These are phyloP conservation scores for Parietaria judaica DNA, from an alignment of 306 rosid genomes.

Conservation along the genomic window DNA sequence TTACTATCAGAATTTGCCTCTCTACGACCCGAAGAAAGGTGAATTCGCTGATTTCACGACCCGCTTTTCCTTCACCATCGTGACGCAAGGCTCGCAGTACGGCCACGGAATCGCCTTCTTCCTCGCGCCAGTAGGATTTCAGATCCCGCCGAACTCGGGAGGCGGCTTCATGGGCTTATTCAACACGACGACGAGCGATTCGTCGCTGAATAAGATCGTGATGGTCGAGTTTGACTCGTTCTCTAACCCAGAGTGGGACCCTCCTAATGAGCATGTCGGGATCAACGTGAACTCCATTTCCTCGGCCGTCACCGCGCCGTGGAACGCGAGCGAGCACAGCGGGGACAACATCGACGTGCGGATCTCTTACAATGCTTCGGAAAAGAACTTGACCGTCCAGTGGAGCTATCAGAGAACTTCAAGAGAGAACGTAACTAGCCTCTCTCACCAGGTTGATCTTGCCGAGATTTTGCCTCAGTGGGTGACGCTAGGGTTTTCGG, in stretches of 20 bases:
- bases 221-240: slow-evolving; percentile 10
- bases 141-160: slow-evolving; percentile 5
- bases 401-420: neutral
- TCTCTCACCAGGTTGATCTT: slow-evolving; percentile 1
- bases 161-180: slow-evolving; percentile 11
- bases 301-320: slow-evolving; percentile 1
- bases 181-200: slow-evolving; percentile 6
- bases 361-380: slow-evolving; percentile 5
- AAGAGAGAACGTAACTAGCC: neutral
- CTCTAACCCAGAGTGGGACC: slow-evolving; percentile 3
- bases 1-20: slow-evolving; percentile 14
- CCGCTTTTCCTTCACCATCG: slow-evolving; percentile 2
- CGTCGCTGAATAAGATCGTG: neutral
- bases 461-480: slow-evolving; percentile 5
- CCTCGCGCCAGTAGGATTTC: slow-evolving; percentile 7
- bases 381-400: slow-evolving; percentile 2
- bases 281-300: slow-evolving; percentile 8
- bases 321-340: slow-evolving; percentile 7
- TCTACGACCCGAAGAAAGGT: slow-evolving; percentile 29
- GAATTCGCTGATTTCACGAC: slow-evolving; percentile 9
- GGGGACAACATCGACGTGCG: neutral
- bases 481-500: slow-evolving; percentile 12
- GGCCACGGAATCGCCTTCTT: slow-evolving; percentile 11
- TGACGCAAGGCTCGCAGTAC: neutral
- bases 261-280: slow-evolving; percentile 5